Evolutionary conservation across 106 monocot species (phyloP).

Genomic region (Narthecium ossifragum): DNA sequence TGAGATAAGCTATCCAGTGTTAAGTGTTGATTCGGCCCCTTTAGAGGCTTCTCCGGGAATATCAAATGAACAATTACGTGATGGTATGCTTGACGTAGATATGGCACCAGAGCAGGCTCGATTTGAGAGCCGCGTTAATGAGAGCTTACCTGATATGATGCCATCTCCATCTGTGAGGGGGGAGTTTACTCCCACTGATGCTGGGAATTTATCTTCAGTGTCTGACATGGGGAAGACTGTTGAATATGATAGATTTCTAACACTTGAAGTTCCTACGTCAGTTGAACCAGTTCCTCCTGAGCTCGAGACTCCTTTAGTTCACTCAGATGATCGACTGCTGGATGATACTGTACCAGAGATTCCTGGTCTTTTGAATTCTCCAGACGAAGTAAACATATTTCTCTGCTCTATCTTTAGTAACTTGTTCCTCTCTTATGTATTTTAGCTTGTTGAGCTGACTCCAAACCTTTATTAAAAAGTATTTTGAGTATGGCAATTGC

Average conservation of each 20-base stretch:
- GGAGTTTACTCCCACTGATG: constrained; percentile 12
- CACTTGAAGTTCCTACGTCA: constrained; percentile 7
- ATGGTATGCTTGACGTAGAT: constrained; percentile 10
- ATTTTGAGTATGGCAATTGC: too few species aligned
- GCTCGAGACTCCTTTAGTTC: constrained; percentile 20
- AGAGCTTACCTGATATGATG: constrained; percentile 3
- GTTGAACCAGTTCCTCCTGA: constrained; percentile 7
- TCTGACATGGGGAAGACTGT: constrained; percentile 13
- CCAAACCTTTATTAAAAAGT: too few species aligned
- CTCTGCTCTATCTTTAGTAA: too few species aligned
- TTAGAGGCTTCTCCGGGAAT: constrained; percentile 11
- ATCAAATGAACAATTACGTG: not conserved
- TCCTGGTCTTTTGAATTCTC: constrained; percentile 22
- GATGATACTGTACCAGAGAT: constrained; percentile 19
- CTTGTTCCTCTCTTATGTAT: not conserved
- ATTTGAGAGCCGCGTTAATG: constrained; percentile 9
- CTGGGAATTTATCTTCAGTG: constrained; percentile 15
- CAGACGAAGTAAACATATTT: constrained; percentile 60
- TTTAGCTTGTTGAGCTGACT: too few species aligned
- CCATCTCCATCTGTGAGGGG: constrained; percentile 25
- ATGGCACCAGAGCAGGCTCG: constrained; percentile 27
- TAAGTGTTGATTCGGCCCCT: not conserved
- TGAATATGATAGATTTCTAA: constrained; percentile 11
- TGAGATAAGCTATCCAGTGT: constrained; percentile 27
- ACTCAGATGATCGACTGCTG: constrained; percentile 20